Percentiles rank a stretch among this genome's conserved stretches.
These are phyloP conservation scores for Epithemia pelagica DNA, from an alignment of 108 stramenopile genomes.

Conservation along the genomic window DNA sequence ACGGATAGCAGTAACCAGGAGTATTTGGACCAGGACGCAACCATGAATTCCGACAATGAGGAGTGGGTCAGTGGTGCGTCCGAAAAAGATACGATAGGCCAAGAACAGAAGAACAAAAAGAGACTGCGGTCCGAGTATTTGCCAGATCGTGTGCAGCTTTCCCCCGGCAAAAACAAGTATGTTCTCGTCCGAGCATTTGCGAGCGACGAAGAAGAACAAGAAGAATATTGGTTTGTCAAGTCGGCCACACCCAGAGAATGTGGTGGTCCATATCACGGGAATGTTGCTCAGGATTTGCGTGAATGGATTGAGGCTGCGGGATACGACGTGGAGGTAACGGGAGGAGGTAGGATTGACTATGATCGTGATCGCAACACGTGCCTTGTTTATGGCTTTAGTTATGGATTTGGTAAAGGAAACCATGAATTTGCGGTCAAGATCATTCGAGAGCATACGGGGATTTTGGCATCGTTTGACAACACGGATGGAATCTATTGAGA, in stretches of 20 bases:
- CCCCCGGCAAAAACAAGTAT: constrained; percentile 64
- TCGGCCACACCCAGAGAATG: constrained; percentile 61
- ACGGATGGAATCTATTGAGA: constrained; percentile 6
- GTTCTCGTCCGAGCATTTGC: constrained; percentile 35
- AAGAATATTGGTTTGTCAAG: constrained; percentile 48
- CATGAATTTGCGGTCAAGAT: constrained; percentile 25
- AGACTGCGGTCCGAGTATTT: constrained; percentile 12
- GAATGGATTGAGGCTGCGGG: constrained; percentile 36
- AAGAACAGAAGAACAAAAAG: not conserved
- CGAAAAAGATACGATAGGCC: not conserved
- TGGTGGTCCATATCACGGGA: constrained; percentile 67
- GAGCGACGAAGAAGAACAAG: constrained; percentile 2
- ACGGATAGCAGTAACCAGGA: not conserved
- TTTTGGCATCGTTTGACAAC: constrained; percentile 7
- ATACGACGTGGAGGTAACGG: constrained; percentile 37
- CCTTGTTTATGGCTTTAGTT: constrained; percentile 57
- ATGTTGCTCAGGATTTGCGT: constrained; percentile 54
- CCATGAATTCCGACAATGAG: not conserved
- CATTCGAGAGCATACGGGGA: constrained; percentile 12
- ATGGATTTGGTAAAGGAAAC: constrained; percentile 56
- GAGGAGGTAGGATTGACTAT: constrained; percentile 69
- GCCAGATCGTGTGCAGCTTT: constrained; percentile 44
- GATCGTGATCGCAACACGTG: constrained; percentile 5
- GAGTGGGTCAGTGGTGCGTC: not conserved
- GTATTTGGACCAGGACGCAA: not conserved